Conservation (phyloP, 2,329 filamentous ascomycete genomes). For the Colletotrichum tanaceti region DNA sequence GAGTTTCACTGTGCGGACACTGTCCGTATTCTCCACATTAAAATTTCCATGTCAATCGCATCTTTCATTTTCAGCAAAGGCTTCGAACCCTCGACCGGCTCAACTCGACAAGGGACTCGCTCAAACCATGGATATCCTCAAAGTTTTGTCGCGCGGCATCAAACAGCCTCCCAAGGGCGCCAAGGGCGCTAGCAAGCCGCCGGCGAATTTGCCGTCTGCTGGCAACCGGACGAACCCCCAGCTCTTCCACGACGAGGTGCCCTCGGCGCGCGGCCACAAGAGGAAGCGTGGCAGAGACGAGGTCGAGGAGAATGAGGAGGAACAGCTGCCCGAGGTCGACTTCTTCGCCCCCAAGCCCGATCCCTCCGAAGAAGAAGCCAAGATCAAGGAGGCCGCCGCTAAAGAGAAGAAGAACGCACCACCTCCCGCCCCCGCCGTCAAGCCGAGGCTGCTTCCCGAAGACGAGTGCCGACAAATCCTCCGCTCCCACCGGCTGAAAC, state of each 20-base stretch:
- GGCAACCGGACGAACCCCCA: constrained; percentile 75
- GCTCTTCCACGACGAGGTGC: constrained; percentile 71
- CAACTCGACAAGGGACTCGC: neutral
- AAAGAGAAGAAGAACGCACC: constrained; percentile 44
- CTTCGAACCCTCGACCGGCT: neutral
- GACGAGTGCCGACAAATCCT: constrained; percentile 80
- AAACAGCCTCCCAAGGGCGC: constrained; percentile 63
- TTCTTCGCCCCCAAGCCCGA: constrained; percentile 67
- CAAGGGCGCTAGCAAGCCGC: constrained; percentile 46
- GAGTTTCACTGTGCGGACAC: constrained; percentile 22
- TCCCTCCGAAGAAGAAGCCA: constrained; percentile 30
- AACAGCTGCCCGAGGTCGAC: constrained; percentile 62
- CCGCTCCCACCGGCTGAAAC: constrained; percentile 84
- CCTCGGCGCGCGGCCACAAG: constrained; percentile 60
- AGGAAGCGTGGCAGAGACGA: constrained; percentile 61
- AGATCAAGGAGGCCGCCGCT: constrained; percentile 28
- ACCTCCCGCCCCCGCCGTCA: constrained; percentile 45
- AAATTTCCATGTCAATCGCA: constrained; percentile 36
- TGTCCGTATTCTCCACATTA: constrained; percentile 24
- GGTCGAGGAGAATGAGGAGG: constrained; percentile 48
- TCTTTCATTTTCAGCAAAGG: constrained; percentile 7
- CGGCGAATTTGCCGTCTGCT: constrained; percentile 69
- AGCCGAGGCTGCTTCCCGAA: constrained; percentile 64
- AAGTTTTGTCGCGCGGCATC: constrained; percentile 76
- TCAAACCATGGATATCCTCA: constrained; percentile 75